Conservation (phyloP, 2,329 filamentous ascomycete genomes). For the Exophiala phaeomuriformis region DNA sequence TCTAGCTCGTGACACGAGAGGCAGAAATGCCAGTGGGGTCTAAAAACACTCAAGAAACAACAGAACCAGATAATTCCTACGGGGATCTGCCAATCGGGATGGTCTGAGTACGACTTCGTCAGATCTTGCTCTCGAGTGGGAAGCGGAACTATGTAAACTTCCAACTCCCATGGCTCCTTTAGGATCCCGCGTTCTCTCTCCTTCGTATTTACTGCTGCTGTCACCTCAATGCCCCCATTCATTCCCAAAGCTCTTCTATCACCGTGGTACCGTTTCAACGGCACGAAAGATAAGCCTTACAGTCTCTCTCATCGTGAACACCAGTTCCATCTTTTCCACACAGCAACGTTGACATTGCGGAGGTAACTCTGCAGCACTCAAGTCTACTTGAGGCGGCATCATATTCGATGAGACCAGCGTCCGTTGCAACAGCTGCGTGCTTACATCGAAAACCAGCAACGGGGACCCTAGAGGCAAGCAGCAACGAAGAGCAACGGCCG, state of each 20-base stretch:
- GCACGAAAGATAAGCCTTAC: too few relatives aligned
- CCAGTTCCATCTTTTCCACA: too few relatives aligned
- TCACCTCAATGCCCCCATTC: too few relatives aligned
- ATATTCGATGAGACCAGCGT: too few relatives aligned
- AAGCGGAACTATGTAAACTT: constrained; percentile 20
- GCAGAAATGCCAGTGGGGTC: constrained; percentile 7
- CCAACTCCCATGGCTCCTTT: constrained; percentile 4
- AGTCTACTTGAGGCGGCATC: too few relatives aligned
- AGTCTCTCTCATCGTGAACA: too few relatives aligned
- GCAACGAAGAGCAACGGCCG: too few relatives aligned
- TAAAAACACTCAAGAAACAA: constrained; percentile 14
- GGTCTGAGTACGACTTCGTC: constrained; percentile 2
- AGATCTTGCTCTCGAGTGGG: constrained; percentile 14
- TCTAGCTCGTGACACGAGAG: constrained; percentile 21
- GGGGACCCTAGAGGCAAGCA: too few relatives aligned
- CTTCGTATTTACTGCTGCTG: constrained; percentile 2
- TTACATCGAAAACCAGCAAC: too few relatives aligned
- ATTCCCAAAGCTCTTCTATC: too few relatives aligned
- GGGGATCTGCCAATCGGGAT: constrained; percentile 18
- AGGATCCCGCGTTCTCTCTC: constrained; percentile 1
- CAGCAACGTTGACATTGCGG: neutral
- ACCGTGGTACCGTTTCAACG: too few relatives aligned
- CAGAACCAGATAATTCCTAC: constrained; percentile 7
- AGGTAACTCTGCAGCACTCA: neutral
- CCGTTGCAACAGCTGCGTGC: too few relatives aligned